A percentile compares a stretch with the other conserved stretches of the same genome.
Conservation (phyloP, 768 basidiomycete genomes). For the Mycena filopes region DNA sequence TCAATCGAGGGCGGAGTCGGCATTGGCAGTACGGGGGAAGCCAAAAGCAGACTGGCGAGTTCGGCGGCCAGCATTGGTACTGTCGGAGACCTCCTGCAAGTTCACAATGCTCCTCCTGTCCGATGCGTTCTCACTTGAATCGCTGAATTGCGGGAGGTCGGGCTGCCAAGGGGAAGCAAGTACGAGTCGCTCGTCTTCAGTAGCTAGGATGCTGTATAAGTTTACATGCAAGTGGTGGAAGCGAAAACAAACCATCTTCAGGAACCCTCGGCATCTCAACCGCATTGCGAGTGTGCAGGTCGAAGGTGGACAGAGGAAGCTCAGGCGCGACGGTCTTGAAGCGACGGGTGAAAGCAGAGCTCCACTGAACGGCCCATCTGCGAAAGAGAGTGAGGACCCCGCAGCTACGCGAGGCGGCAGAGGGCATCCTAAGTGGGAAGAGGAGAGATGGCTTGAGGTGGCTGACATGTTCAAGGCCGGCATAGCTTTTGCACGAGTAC, state of each 20-base stretch:
- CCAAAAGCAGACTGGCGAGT: slow-evolving; percentile 7
- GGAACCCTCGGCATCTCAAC: background rate
- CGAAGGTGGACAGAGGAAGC: slow-evolving; percentile 28
- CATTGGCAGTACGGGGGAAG: slow-evolving; percentile 4
- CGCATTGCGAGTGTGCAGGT: background rate
- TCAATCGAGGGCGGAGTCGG: slow-evolving; percentile 24
- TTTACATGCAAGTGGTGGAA: background rate
- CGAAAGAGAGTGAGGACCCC: slow-evolving; percentile 2
- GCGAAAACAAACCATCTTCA: slow-evolving; percentile 15
- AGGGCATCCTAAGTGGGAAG: slow-evolving; percentile 16
- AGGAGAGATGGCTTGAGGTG: background rate
- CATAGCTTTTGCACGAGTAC: background rate
- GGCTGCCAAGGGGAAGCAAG: slow-evolving; percentile 6
- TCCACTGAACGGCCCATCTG: background rate
- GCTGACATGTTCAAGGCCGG: background rate
- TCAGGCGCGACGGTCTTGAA: slow-evolving; percentile 13
- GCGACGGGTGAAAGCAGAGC: slow-evolving; percentile 4
- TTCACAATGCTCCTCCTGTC: background rate
- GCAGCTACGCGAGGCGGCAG: slow-evolving; percentile 16
- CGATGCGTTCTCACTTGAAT: background rate
- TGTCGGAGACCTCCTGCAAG: background rate
- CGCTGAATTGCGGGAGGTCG: background rate
- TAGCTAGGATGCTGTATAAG: slow-evolving; percentile 12
- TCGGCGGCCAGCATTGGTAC: slow-evolving; percentile 15
- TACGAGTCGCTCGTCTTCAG: slow-evolving; percentile 19